phyloP scores from a whole-genome alignment of 148 eudicot species.

The Euryodendron excelsum region DNA sequence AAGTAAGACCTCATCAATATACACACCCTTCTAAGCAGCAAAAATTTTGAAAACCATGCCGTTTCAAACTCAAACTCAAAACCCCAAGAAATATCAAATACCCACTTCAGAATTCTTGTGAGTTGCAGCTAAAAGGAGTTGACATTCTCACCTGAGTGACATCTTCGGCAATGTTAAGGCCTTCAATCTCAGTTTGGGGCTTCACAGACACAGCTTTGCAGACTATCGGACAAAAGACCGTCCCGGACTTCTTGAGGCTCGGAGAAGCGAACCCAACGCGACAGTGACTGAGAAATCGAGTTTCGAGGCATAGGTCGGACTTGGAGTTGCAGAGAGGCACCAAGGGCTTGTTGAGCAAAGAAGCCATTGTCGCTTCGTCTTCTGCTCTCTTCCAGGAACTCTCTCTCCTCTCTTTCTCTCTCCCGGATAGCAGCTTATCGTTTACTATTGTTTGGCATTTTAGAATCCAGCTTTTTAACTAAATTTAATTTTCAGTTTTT shows the following conservation, averaged over 20 bases:
- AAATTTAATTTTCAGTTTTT: too few species aligned
- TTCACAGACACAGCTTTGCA: slow-evolving; percentile 65
- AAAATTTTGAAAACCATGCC: not conserved
- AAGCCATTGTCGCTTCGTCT: slow-evolving; percentile 40
- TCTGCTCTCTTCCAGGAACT: not conserved
- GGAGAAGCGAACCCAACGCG: slow-evolving; percentile 23
- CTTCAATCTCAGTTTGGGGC: slow-evolving; percentile 51
- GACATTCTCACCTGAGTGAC: slow-evolving; percentile 65
- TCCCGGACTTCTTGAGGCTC: slow-evolving; percentile 23
- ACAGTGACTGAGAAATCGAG: slow-evolving; percentile 16
- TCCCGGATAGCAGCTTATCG: not conserved
- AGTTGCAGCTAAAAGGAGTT: not conserved
- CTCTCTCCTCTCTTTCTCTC: not conserved
- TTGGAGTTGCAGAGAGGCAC: slow-evolving; percentile 32
- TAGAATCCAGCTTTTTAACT: too few species aligned
- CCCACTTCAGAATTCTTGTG: not conserved
- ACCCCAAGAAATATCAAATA: not conserved
- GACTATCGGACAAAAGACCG: slow-evolving; percentile 23
- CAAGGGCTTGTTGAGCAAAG: slow-evolving; percentile 43
- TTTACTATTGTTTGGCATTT: not conserved
- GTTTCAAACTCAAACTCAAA: not conserved
- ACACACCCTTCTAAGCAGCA: not conserved
- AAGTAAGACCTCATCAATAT: not conserved
- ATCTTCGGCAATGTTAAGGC: slow-evolving; percentile 87
- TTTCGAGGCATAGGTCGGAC: slow-evolving; percentile 18